These are phyloP conservation scores for Mycena rosella DNA, from an alignment of 768 basidiomycete species.

Conservation along the genomic window DNA sequence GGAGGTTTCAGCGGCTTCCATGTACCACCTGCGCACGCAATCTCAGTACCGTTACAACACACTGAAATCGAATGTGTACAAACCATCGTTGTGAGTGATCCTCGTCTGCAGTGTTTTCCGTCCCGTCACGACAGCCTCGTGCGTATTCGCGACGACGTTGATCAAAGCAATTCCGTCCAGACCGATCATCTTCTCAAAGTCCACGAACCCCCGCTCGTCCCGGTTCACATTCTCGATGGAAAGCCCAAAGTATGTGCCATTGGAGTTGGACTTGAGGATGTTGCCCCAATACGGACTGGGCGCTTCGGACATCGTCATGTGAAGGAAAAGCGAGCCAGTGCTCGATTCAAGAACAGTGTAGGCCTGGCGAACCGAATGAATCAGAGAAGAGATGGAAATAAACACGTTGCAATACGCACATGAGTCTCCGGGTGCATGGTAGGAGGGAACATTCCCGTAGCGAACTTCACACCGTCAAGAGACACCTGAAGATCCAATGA, in stretches of 20 bases:
- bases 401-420: constrained; percentile 59
- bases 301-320: constrained; percentile 91
- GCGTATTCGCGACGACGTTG: constrained; percentile 89
- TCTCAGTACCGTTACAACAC: constrained; percentile 11
- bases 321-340: constrained; percentile 94
- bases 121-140: constrained; percentile 77
- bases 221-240: constrained; percentile 92
- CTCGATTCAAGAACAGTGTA: constrained; percentile 96
- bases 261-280: constrained; percentile 96
- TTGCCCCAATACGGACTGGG: constrained; percentile 87
- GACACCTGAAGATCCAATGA: constrained; percentile 92
- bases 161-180: constrained; percentile 96
- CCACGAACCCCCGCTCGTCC: constrained; percentile 88
- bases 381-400: background rate
- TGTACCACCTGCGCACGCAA: constrained; percentile 69
- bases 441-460: constrained; percentile 90
- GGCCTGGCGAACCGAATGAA: constrained; percentile 59
- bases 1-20: constrained; percentile 92
- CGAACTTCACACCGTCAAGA: constrained; percentile 88
- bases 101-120: constrained; percentile 83
- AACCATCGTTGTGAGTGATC: constrained; percentile 98
- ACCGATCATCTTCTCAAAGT: constrained; percentile 98
- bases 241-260: constrained; percentile 95
- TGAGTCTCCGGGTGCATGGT: constrained; percentile 92
- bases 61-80: constrained; percentile 40